Conservation (phyloP, 352 stramenopile genomes). For the Globisporangium alternatum region DNA sequence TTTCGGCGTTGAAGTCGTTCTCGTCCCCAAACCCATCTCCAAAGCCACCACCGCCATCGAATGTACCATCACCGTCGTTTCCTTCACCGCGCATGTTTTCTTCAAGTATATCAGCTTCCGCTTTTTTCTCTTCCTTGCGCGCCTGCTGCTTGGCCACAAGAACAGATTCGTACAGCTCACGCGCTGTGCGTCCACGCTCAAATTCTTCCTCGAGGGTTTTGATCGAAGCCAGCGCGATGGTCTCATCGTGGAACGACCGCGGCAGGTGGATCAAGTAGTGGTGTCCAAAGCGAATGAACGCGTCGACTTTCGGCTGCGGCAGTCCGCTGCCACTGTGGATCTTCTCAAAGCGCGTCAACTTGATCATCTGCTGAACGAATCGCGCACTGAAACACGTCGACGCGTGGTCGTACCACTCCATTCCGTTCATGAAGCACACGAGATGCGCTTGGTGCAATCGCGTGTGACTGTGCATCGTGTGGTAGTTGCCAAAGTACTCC, state of each 20-base stretch:
- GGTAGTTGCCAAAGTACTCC: slow-evolving; percentile 53
- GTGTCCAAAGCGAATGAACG: slow-evolving; percentile 72
- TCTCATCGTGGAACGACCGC: slow-evolving; percentile 74
- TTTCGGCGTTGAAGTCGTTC: slow-evolving; percentile 7
- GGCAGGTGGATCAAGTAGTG: slow-evolving; percentile 81
- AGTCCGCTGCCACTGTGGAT: slow-evolving; percentile 32
- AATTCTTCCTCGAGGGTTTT: slow-evolving; percentile 77
- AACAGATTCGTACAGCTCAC: slow-evolving; percentile 74
- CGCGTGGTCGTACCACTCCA: slow-evolving; percentile 66
- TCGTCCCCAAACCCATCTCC: background rate
- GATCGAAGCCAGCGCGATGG: slow-evolving; percentile 64
- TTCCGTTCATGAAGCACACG: slow-evolving; percentile 69
- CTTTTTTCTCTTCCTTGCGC: slow-evolving; percentile 1
- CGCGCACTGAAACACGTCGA: slow-evolving; percentile 56
- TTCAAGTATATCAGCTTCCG: background rate
- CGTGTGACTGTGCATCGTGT: slow-evolving; percentile 51
- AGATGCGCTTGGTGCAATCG: slow-evolving; percentile 68
- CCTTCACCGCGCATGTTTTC: background rate
- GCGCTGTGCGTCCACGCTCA: slow-evolving; percentile 63
- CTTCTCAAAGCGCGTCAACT: slow-evolving; percentile 62
- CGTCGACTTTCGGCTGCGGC: slow-evolving; percentile 40
- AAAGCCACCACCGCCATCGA: background rate
- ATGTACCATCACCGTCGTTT: background rate
- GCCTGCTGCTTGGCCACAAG: slow-evolving; percentile 43
- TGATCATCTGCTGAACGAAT: slow-evolving; percentile 82